Conservation (phyloP, 257 asterid species). For the Solanum boliviense region DNA sequence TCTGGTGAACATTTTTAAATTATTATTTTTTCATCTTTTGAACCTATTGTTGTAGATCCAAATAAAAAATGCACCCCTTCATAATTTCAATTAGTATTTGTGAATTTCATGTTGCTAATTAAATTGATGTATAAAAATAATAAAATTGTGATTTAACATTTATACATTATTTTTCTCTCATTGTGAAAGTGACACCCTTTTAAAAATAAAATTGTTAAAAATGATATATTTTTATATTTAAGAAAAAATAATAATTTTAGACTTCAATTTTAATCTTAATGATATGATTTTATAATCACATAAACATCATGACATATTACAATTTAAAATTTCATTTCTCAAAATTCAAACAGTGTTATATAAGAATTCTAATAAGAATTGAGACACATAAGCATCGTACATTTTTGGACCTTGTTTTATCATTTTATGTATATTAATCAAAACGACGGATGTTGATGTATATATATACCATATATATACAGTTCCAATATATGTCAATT, state of each 20-base stretch:
- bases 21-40: background rate
- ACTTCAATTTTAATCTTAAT: background rate
- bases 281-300: background rate
- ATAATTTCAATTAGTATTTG: background rate
- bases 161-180: background rate
- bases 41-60: background rate
- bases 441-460: background rate
- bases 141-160: background rate
- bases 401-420: background rate
- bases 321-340: rapidly evolving
- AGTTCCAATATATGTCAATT: background rate
- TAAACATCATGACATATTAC: background rate
- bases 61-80: background rate
- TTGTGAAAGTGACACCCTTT: background rate
- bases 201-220: no score
- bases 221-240: no score
- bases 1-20: background rate
- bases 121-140: background rate
- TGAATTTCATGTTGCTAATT: background rate
- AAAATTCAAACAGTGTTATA: background rate
- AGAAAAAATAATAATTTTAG: no score
- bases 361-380: background rate
- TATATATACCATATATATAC: background rate
- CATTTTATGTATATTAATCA: background rate
- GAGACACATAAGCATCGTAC: background rate